phyloP scores from a whole-genome alignment of 2,329 filamentous ascomycete genomes.

The Colletotrichum viniferum region DNA sequence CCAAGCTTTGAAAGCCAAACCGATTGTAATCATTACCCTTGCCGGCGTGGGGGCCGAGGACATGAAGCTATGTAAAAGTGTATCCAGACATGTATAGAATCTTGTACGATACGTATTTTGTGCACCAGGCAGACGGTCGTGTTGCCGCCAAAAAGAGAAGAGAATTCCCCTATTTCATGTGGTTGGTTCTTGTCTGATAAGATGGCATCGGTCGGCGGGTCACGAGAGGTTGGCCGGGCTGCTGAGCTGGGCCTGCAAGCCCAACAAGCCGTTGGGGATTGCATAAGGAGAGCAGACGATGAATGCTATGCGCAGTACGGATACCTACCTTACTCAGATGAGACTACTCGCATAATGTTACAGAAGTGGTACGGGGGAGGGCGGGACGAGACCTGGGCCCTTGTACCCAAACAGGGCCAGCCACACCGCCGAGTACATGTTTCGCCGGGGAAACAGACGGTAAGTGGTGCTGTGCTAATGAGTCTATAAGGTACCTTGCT shows the following conservation, averaged over 20 bases:
- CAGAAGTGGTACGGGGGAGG: conserved; percentile 16
- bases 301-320: background rate
- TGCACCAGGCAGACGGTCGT: background rate
- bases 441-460: background rate
- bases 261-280: background rate
- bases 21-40: background rate
- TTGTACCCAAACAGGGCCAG: conserved; percentile 3
- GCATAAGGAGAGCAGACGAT: conserved; percentile 1
- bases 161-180: background rate
- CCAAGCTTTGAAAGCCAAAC: conserved; percentile 1
- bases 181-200: background rate
- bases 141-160: background rate
- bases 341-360: conserved; percentile 19
- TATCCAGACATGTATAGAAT: conserved; percentile 20
- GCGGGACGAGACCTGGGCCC: conserved; percentile 14
- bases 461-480: background rate
- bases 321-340: background rate
- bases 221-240: background rate
- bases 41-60: background rate
- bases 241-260: background rate
- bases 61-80: conserved; percentile 14
- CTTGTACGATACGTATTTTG: conserved; percentile 20
- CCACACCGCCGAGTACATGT: conserved; percentile 14
- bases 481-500: background rate
- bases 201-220: background rate